Evolutionary conservation across 2,329 filamentous ascomycete genomes (phyloP).

Genomic region (Sclerotinia nivalis): DNA sequence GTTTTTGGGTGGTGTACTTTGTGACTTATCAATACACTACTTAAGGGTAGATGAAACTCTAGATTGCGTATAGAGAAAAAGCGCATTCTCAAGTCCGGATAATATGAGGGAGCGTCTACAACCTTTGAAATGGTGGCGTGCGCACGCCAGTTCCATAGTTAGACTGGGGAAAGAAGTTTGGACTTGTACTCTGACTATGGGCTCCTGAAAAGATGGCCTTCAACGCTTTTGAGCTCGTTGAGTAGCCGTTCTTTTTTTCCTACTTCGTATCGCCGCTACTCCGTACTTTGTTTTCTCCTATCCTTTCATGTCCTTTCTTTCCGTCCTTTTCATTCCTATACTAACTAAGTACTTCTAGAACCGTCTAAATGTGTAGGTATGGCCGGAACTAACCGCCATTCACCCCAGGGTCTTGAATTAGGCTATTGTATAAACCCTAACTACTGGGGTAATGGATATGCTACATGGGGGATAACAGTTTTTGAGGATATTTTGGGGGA

Average conservation of each 20-base stretch:
- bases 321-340: no score
- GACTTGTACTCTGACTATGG: no score
- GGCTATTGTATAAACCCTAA: conserved; percentile 31
- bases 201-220: neutral
- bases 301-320: no score
- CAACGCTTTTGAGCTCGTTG: neutral
- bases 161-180: neutral
- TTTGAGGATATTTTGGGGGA: conserved; percentile 30
- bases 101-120: neutral
- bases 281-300: neutral
- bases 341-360: neutral
- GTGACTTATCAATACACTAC: no score
- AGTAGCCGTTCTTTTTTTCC: neutral
- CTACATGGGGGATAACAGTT: conserved; percentile 32
- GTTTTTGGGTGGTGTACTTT: neutral
- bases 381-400: neutral
- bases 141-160: neutral
- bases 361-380: neutral
- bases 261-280: neutral
- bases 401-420: neutral
- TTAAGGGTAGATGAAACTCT: neutral
- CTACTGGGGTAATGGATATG: conserved; percentile 35
- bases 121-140: neutral
- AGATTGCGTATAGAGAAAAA: neutral
- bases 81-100: neutral